phyloP scores from a whole-genome alignment of 2,329 filamentous ascomycete species.

The Phaeoacremonium minimum region DNA sequence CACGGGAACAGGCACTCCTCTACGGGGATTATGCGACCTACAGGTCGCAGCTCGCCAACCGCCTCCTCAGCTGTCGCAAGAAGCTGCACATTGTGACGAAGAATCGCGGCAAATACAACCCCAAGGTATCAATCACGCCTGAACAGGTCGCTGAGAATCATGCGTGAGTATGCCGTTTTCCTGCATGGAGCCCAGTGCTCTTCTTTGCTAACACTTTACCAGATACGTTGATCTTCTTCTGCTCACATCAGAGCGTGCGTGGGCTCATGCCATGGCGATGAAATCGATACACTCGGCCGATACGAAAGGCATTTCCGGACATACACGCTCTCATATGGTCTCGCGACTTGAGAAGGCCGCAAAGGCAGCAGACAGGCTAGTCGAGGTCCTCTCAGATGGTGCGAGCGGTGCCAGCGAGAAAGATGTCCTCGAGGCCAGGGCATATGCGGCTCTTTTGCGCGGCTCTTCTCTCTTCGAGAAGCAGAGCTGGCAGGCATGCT shows the following conservation, averaged over 20 bases:
- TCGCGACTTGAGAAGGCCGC: slow-evolving; percentile 81
- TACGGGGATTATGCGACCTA: slow-evolving; percentile 88
- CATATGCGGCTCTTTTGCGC: slow-evolving; percentile 72
- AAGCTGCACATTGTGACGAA: slow-evolving; percentile 80
- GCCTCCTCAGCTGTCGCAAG: slow-evolving; percentile 77
- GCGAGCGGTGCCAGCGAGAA: slow-evolving; percentile 61
- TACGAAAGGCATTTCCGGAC: slow-evolving; percentile 72
- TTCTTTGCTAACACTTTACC: slow-evolving; percentile 6
- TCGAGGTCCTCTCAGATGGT: slow-evolving; percentile 60
- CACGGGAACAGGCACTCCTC: slow-evolving; percentile 77
- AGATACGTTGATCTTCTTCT: slow-evolving; percentile 78
- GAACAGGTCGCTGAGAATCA: slow-evolving; percentile 70
- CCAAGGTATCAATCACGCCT: slow-evolving; percentile 66
- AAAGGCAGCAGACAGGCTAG: slow-evolving; percentile 63
- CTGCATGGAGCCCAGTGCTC: not conserved
- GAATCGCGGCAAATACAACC: slow-evolving; percentile 80
- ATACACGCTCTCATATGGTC: slow-evolving; percentile 81
- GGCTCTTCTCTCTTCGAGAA: slow-evolving; percentile 84
- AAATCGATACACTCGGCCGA: slow-evolving; percentile 79
- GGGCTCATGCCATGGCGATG: slow-evolving; percentile 94
- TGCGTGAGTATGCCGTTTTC: slow-evolving; percentile 55
- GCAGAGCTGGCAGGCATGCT: slow-evolving; percentile 75
- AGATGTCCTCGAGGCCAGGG: slow-evolving; percentile 80
- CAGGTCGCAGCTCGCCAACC: slow-evolving; percentile 72
- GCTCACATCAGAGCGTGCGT: slow-evolving; percentile 83